These are phyloP conservation scores for Davidsoniella virescens DNA, from an alignment of 2,329 filamentous ascomycete species.

Conservation along the genomic window DNA sequence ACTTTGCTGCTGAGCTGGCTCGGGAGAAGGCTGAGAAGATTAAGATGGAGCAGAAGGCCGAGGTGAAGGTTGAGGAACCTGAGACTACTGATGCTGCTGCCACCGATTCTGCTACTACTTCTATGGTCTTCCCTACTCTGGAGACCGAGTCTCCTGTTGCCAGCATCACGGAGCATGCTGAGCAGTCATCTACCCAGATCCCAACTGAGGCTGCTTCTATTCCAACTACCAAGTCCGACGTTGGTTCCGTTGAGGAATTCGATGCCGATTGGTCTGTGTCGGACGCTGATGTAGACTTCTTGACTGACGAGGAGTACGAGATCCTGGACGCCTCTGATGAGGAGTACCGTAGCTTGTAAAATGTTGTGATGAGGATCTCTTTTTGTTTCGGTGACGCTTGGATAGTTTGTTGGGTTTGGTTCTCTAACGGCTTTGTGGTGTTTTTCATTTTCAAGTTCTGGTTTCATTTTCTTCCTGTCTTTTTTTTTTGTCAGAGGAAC, in stretches of 20 bases:
- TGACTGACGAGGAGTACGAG: constrained; percentile 97
- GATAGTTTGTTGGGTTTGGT: constrained; percentile 8
- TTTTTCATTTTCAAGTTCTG: constrained; percentile 5
- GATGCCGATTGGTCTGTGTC: constrained; percentile 47
- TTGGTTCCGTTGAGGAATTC: constrained; percentile 29
- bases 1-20: constrained; percentile 16
- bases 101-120: constrained; percentile 26
- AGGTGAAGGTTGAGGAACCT: constrained; percentile 27
- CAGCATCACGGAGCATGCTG: neutral
- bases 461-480: neutral
- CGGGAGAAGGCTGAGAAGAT: constrained; percentile 14
- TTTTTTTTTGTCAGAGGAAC: neutral
- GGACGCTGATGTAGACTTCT: constrained; percentile 60
- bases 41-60: constrained; percentile 16
- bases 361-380: constrained; percentile 22
- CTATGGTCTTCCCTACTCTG: constrained; percentile 26
- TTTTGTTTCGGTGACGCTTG: neutral
- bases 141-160: constrained; percentile 15
- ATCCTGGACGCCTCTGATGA: constrained; percentile 90
- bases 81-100: constrained; percentile 25
- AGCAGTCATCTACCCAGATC: neutral
- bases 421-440: constrained; percentile 1
- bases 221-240: constrained; percentile 17
- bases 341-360: constrained; percentile 47
- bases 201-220: constrained; percentile 24